Evolutionary conservation across 2,329 filamentous ascomycete genomes (phyloP), one percentile per base, ranked within the genome.

Genomic region (Trichoderma koningii): DNA sequence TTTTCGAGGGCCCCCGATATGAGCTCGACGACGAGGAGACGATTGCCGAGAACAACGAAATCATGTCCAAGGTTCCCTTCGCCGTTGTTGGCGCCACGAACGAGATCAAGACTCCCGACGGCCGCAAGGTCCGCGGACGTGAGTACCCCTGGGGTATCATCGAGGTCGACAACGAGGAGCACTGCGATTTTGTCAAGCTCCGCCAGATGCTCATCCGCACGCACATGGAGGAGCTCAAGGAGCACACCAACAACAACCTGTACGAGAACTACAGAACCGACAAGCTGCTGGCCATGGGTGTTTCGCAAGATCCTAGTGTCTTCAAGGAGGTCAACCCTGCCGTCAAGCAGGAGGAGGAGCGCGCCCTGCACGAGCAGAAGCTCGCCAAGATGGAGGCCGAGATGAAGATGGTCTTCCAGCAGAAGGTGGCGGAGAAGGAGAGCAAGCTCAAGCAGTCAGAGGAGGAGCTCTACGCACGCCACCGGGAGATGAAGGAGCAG

Each of bases 321-420:
- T 99, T 99, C 91, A 99, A 99, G 88, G 95, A 99, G 88, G 93
- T 99, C 85, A 99, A 99, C 87, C 95, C 95, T 69, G 94, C 95
- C 53, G 95, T 98, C 81, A 99, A 99, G 89, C 95, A 99, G 82
- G 95, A 99, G 80, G 95, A 99, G 83, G 95, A 99, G 85, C 92
- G 95, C 74, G 89, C 91, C 69, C 85, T 99, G 72, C 95, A 99
- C 86, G 95, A 99, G 83, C 93, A 97, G 86, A 99, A 99, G 86
- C 92, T 99, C 73, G 92, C 94, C 80, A 99, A 99, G 92, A 99
- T 99, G 95, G 95, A 99, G 81, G 89, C 93, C 75, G 95, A 99
- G 81, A 99, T 99, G 95, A 99, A 99, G 92, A 97, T 97, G 92
- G 95, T 99, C 72, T 99, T 99, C 92, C 95, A 98, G 80, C 95